A percentile compares a stretch with the other conserved stretches of the same genome.
phyloP scores from a whole-genome alignment of 192 early-diverging fungal species.

The Gonapodya prolifera region DNA sequence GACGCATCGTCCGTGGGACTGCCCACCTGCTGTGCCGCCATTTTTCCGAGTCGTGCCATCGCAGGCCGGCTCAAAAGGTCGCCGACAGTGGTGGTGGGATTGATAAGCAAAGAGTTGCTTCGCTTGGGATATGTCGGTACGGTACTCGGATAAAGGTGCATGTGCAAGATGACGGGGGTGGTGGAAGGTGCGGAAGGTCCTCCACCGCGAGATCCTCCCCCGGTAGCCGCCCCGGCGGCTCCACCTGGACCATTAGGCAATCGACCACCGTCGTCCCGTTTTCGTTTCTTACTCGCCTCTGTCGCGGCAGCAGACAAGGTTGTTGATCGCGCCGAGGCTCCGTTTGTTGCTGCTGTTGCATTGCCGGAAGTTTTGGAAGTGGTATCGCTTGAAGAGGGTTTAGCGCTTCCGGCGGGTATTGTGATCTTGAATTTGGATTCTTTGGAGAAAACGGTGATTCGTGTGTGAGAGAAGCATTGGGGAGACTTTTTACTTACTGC shows the following conservation, averaged over 20 bases:
- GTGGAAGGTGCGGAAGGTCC: background rate
- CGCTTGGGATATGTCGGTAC: background rate
- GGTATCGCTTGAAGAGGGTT: background rate
- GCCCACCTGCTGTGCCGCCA: background rate
- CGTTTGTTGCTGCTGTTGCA: background rate
- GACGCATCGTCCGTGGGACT: background rate
- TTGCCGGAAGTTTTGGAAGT: background rate
- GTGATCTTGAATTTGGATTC: background rate
- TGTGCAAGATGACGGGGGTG: background rate
- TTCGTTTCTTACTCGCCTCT: background rate
- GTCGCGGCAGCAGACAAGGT: background rate
- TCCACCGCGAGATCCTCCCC: background rate
- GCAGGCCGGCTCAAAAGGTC: background rate
- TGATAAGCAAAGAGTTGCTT: background rate
- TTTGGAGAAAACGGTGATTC: too few species aligned
- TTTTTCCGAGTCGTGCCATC: background rate
- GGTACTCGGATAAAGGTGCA: background rate
- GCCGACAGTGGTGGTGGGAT: background rate
- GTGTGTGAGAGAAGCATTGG: too few species aligned
- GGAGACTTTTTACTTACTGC: background rate
- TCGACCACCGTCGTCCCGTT: background rate
- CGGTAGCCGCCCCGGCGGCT: background rate
- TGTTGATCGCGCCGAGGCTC: background rate
- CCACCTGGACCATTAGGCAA: background rate
- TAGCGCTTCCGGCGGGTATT: background rate